Percentiles rank a stretch among this genome's conserved stretches.
Evolutionary conservation across 1,139 yeast species (phyloP).

Genomic region (Ogataea hybrid): DNA sequence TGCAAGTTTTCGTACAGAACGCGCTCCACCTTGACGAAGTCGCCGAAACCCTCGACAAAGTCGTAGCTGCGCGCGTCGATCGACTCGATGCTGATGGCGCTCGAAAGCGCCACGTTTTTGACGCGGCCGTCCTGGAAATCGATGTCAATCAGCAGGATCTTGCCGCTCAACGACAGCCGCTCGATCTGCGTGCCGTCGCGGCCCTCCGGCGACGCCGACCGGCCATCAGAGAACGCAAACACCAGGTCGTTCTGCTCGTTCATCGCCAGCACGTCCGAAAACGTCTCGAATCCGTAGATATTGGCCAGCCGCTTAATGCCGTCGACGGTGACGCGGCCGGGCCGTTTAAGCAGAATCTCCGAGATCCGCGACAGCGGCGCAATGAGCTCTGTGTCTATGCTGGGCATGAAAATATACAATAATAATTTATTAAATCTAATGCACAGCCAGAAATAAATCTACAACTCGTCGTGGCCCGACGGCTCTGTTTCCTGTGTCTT

Average conservation of each 20-base stretch:
- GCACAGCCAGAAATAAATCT: conserved; percentile 10
- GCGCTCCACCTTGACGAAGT: no score
- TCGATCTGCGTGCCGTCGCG: conserved; percentile 19
- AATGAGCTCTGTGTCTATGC: conserved; percentile 31
- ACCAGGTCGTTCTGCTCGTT: conserved; percentile 17
- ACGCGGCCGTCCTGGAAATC: conserved; percentile 27
- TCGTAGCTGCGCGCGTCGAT: no score
- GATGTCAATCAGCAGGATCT: conserved; percentile 32
- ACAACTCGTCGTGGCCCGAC: conserved; percentile 21
- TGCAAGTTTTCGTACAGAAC: no score
- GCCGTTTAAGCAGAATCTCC: conserved; percentile 31
- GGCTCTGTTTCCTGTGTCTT: neutral
- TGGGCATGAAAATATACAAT: conserved; percentile 15
- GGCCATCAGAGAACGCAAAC: conserved; percentile 10
- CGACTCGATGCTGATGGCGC: no score
- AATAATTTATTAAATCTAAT: neutral
- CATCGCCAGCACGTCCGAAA: conserved; percentile 26
- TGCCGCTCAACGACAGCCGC: conserved; percentile 30
- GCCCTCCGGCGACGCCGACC: conserved; percentile 10
- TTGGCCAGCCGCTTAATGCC: conserved; percentile 33
- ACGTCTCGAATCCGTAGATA: conserved; percentile 35
- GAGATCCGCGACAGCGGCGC: conserved; percentile 31
- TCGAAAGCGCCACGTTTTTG: conserved; percentile 27
- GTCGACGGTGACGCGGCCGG: conserved; percentile 31
- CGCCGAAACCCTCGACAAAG: no score